These are phyloP conservation scores for Aphanocladium album DNA, from an alignment of 2,329 filamentous ascomycete species.

Conservation along the genomic window DNA sequence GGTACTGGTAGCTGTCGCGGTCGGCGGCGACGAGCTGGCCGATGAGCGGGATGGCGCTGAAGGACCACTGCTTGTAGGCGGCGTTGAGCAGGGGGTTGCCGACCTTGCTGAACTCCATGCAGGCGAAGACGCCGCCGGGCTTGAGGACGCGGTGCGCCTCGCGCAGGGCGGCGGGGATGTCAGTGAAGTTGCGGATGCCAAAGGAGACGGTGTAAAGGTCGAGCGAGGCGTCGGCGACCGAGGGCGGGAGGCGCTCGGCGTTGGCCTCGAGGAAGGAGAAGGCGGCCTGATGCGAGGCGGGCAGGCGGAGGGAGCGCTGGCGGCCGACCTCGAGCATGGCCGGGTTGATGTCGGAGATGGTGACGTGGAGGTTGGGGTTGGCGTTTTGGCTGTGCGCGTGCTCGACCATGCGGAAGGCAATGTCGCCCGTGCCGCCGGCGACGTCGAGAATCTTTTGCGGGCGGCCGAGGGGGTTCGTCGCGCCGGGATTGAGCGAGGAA, in stretches of 20 bases:
- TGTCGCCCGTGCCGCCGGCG: conserved; percentile 94
- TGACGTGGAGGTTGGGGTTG: conserved; percentile 77
- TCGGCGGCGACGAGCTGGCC: conserved; percentile 93
- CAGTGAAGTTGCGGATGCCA: conserved; percentile 93
- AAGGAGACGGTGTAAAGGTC: conserved; percentile 98
- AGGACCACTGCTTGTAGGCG: conserved; percentile 93
- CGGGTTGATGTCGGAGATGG: conserved; percentile 92
- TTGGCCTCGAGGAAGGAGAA: conserved; percentile 83
- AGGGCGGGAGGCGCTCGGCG: conserved; percentile 65
- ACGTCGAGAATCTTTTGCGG: conserved; percentile 83
- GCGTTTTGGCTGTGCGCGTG: conserved; percentile 74
- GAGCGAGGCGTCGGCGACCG: conserved; percentile 64
- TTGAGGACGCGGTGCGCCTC: conserved; percentile 87
- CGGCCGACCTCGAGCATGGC: conserved; percentile 88
- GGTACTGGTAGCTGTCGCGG: conserved; percentile 93
- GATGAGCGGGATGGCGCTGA: conserved; percentile 88
- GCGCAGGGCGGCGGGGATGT: conserved; percentile 75
- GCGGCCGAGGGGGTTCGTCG: conserved; percentile 36
- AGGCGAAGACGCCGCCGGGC: conserved; percentile 93
- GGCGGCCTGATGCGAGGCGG: conserved; percentile 50
- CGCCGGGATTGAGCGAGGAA: conserved; percentile 79
- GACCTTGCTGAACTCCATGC: conserved; percentile 85
- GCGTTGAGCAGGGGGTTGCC: conserved; percentile 74
- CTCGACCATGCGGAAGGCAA: conserved; percentile 92
- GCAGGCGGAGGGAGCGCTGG: conserved; percentile 62